Evolutionary conservation across 2,329 filamentous ascomycete species (phyloP).

Genomic region (Colletotrichum sp.): DNA sequence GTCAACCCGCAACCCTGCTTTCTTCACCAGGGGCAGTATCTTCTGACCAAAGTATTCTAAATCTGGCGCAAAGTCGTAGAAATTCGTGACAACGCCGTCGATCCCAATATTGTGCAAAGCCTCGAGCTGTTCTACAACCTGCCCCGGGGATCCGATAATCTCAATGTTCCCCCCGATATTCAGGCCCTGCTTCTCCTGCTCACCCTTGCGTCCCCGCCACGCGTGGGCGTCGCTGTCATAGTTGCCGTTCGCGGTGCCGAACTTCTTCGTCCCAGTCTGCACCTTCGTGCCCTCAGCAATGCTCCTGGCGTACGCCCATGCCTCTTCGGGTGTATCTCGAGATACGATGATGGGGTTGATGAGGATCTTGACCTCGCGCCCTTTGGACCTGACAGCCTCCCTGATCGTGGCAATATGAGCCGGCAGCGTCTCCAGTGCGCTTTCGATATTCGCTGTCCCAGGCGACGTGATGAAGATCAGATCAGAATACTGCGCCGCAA

Average conservation of each 20-base stretch:
- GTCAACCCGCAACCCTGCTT: neutral
- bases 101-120: neutral
- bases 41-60: neutral
- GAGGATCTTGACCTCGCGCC: neutral
- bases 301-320: neutral
- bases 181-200: neutral
- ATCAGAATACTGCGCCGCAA: neutral
- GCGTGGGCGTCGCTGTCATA: neutral
- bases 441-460: neutral
- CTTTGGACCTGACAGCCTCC: neutral
- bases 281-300: neutral
- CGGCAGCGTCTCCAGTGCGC: constrained; percentile 1
- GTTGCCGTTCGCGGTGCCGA: neutral
- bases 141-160: neutral
- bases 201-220: neutral
- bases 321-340: neutral
- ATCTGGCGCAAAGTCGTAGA: constrained; percentile 6
- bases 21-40: neutral
- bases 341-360: constrained; percentile 3
- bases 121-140: neutral
- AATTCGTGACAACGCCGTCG: neutral
- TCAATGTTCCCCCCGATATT: neutral
- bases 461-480: neutral
- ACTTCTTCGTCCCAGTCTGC: neutral
- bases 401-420: neutral